phyloP scores from a whole-genome alignment of 306 rosid genomes.

The Cyamopsis tetragonoloba region DNA sequence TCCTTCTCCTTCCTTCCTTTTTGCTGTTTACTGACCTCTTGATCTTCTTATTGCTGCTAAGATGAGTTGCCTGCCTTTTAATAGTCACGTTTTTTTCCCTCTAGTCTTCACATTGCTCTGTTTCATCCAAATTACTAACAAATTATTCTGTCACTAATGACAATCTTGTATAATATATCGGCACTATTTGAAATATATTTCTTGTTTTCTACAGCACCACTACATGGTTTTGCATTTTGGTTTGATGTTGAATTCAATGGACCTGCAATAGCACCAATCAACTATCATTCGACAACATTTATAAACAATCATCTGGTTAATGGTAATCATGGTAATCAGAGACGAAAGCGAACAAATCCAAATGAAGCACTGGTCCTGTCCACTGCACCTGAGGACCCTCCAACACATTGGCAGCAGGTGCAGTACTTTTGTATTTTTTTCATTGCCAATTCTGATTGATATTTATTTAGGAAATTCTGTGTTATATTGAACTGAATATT shows the following conservation, averaged over 20 bases:
- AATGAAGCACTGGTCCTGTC: slow-evolving; percentile 73
- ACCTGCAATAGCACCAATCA: slow-evolving; percentile 43
- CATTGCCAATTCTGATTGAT: slow-evolving; percentile 10
- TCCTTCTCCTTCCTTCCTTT: slow-evolving; percentile 18
- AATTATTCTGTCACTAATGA: neutral
- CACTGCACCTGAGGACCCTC: slow-evolving; percentile 99
- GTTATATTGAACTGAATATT: no score
- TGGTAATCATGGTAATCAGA: slow-evolving; percentile 67
- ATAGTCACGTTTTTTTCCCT: neutral
- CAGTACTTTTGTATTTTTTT: neutral
- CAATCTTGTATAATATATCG: neutral
- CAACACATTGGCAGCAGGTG: slow-evolving; percentile 99
- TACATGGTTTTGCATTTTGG: slow-evolving; percentile 99
- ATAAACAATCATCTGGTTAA: slow-evolving; percentile 51
- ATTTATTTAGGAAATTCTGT: no score
- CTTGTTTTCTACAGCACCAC: slow-evolving; percentile 70
- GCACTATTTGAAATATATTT: slow-evolving; percentile 6
- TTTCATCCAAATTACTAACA: neutral
- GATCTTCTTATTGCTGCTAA: neutral
- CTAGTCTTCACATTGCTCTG: neutral
- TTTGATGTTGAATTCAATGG: slow-evolving; percentile 95
- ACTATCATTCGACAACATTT: slow-evolving; percentile 32
- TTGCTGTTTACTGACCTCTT: neutral
- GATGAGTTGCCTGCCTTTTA: neutral
- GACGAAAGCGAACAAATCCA: slow-evolving; percentile 77